Base-by-base conservation (phyloP, 1,284 basidiomycete genomes). In the Heterobasidion annosum region DNA sequence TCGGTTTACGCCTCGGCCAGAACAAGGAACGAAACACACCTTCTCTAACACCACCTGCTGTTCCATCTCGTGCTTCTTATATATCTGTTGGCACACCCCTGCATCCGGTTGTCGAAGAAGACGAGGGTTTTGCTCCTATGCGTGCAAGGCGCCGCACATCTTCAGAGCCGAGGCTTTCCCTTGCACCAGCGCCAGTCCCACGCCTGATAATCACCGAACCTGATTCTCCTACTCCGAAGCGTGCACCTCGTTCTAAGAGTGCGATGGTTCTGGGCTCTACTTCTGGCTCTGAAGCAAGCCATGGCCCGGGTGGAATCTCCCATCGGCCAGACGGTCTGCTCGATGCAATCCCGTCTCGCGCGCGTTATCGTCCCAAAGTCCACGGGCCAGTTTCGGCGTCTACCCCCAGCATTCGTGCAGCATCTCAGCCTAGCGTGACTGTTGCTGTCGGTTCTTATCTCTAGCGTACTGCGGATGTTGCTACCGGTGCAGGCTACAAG, bases 1-100 rank as follows among this genome's bases (percentile, higher is more conserved):
- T 82, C 43, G 79, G 81, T 0, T 69, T 82, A n/a, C 37, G 37
- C 37, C 37, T 12, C n/a, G 37, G 37, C 37, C 37, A 40, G 10
- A n/a, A 12, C 6, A 40, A 12, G 37, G n/a, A 40, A 40, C 37
- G 37, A 12, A n/a, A 40, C 12, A n/a, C 37, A 40, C 37, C 37
- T 40, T n/a, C 37, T 3, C 37, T 5, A n/a, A 40, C 37, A 10
- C 37, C 37, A 10, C n/a, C 6, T 40, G 10, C 37, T n/a, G 37
- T 32, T 9, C 51, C 25, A 18, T 44, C 51, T n/a, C 35, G 18
- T 12, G 19, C 13, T 8, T 52, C 51, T 16, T 45, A 44, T 40
- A 18, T 44, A 25, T 43, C 40, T 34, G 40, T 34, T 13, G 43
- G 51, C n/a, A 52, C 16, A 37, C 51, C 51, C 32, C 51, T 52